Conservation (phyloP, 106 monocot genomes). For the Phalaenopsis equestris region DNA sequence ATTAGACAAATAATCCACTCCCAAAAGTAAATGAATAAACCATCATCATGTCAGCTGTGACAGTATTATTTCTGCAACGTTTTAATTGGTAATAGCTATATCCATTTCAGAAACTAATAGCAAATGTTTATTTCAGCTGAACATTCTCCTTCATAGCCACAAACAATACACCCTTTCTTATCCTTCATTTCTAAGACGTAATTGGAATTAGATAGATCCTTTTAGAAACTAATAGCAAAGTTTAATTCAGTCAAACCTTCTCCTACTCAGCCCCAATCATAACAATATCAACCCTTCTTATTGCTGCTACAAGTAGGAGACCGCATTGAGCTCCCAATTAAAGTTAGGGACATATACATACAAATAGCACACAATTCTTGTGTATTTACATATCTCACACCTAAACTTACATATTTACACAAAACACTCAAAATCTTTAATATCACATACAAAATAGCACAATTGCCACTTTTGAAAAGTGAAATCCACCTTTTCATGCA, state of each 20-base stretch:
- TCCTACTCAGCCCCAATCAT: not conserved
- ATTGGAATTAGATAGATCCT: not conserved
- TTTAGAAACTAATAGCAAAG: not conserved
- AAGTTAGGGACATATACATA: not conserved
- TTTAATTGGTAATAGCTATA: not conserved
- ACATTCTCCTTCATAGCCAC: not conserved
- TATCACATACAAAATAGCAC: too few relatives aligned
- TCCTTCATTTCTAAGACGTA: not conserved
- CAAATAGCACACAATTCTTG: too few relatives aligned
- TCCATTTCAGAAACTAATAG: not conserved
- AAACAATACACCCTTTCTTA: not conserved
- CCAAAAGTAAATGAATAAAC: not conserved
- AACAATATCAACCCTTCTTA: not conserved
- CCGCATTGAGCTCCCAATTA: not conserved
- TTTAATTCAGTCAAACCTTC: not conserved
- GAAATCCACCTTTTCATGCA: too few relatives aligned
- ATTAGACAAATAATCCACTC: not conserved
- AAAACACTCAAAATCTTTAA: too few relatives aligned
- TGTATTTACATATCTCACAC: too few relatives aligned
- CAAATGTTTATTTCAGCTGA: not conserved
- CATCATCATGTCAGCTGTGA: not conserved
- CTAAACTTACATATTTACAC: too few relatives aligned
- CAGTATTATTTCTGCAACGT: not conserved
- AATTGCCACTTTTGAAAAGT: too few relatives aligned
- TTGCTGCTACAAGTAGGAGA: not conserved